Evolutionary conservation across 2,329 filamentous ascomycete species (phyloP).

Genomic region (Xylariaceae sp.): DNA sequence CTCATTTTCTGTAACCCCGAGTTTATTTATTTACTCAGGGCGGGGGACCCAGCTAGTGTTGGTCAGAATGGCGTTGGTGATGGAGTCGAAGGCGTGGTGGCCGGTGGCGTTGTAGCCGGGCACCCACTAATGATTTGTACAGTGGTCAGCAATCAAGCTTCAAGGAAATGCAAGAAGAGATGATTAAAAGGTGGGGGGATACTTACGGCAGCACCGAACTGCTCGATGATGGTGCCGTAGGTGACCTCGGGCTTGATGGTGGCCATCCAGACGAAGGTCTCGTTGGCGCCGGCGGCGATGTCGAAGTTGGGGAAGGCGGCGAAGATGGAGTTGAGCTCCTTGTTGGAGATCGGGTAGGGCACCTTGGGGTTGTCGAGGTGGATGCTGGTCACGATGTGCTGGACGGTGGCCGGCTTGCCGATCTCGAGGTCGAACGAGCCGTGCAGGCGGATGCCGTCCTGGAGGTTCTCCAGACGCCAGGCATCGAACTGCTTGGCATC

Average conservation of each 20-base stretch:
- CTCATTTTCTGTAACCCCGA: no score
- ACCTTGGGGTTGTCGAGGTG: constrained; percentile 9
- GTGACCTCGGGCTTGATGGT: constrained; percentile 12
- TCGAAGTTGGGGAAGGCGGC: constrained; percentile 9
- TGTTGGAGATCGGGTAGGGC: constrained; percentile 2
- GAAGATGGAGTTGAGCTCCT: constrained; percentile 6
- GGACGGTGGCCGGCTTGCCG: constrained; percentile 11
- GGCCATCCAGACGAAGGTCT: constrained; percentile 14
- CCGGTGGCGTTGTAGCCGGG: constrained; percentile 11
- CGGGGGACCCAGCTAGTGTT: no score
- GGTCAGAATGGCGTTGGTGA: no score
- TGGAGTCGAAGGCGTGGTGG: constrained; percentile 12
- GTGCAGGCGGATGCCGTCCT: constrained; percentile 14
- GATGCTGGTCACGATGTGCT: constrained; percentile 10
- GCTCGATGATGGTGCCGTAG: constrained; percentile 15
- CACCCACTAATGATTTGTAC: no score
- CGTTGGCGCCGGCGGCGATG: constrained; percentile 13
- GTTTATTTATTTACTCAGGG: no score
- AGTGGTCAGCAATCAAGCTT: no score
- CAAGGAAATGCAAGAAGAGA: no score
- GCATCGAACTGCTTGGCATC: constrained; percentile 4
- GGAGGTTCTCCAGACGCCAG: constrained; percentile 13
- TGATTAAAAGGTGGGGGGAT: no score
- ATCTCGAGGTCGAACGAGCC: constrained; percentile 9
- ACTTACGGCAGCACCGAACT: constrained; percentile 11